A percentile compares a stretch with the other conserved stretches of the same genome.
Evolutionary conservation across 768 basidiomycete genomes (phyloP).

Genomic region (Rhodocollybia butyracea): DNA sequence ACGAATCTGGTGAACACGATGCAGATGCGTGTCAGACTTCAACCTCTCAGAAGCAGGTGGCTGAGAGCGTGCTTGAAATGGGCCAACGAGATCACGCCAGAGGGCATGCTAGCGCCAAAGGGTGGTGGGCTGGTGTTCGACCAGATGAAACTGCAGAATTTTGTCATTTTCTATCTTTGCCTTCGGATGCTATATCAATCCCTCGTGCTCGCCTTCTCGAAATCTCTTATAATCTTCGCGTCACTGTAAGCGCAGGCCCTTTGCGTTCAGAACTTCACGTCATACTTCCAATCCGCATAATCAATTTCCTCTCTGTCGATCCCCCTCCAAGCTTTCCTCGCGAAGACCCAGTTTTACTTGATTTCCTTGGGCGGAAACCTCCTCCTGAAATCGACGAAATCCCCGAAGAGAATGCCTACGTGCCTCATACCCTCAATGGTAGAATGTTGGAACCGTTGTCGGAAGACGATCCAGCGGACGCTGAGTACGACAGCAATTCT

Average conservation of each 20-base stretch:
- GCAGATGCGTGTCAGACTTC: conserved; percentile 62
- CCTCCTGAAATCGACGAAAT: conserved; percentile 9
- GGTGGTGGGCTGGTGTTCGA: conserved; percentile 86
- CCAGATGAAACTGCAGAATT: conserved; percentile 61
- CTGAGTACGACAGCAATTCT: not conserved
- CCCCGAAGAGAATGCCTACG: not conserved
- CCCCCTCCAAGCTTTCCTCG: conserved; percentile 52
- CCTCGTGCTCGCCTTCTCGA: conserved; percentile 69
- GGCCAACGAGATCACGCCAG: conserved; percentile 52
- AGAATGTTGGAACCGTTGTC: conserved; percentile 5
- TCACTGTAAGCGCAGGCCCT: conserved; percentile 58
- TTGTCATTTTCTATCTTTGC: conserved; percentile 66
- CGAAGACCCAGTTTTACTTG: conserved; percentile 16
- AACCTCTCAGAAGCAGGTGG: conserved; percentile 60
- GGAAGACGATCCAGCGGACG: conserved; percentile 4
- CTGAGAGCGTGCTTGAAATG: conserved; percentile 63
- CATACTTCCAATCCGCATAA: conserved; percentile 68
- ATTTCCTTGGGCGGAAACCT: conserved; percentile 25
- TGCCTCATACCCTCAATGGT: not conserved
- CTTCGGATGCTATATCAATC: conserved; percentile 68
- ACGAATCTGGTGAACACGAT: conserved; percentile 29
- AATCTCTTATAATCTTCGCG: conserved; percentile 68
- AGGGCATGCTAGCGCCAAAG: conserved; percentile 76
- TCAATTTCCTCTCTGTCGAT: conserved; percentile 86
- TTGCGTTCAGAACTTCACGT: conserved; percentile 64